phyloP scores from a whole-genome alignment of 129 eudicot species.

The Oenanthe sinensis region DNA sequence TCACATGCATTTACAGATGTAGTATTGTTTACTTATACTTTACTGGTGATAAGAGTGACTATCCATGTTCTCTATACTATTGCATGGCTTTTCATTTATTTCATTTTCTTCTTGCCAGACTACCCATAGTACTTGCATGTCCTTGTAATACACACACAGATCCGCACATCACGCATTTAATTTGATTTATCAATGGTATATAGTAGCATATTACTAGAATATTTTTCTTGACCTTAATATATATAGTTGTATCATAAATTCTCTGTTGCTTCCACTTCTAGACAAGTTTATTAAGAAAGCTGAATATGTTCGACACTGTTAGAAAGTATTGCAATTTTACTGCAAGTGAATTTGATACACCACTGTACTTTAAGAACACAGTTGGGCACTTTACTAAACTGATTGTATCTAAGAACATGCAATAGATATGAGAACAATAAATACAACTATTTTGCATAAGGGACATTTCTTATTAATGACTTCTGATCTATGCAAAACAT shows the following conservation, averaged over 20 bases:
- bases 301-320: too few species aligned
- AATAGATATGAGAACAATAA: not conserved
- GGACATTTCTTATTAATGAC: slow-evolving; percentile 28
- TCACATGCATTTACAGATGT: not conserved
- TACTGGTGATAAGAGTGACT: not conserved
- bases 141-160: slow-evolving; percentile 10
- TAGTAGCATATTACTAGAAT: not conserved
- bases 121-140: slow-evolving; percentile 41
- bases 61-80: too few species aligned
- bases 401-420: not conserved
- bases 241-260: not conserved
- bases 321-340: not conserved
- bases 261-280: not conserved
- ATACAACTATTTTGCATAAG: not conserved
- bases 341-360: not conserved
- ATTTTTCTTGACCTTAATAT: not conserved
- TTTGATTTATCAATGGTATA: not conserved
- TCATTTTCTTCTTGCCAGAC: slow-evolving; percentile 32
- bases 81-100: slow-evolving; percentile 32
- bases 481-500: slow-evolving; percentile 8
- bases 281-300: not conserved
- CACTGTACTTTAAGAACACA: not conserved
- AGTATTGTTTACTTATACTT: not conserved
- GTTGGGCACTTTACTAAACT: not conserved
- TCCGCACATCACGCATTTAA: slow-evolving; percentile 27